Evolutionary conservation across 805 yeast genomes (phyloP).

Genomic region (Myxozyma geophila): DNA sequence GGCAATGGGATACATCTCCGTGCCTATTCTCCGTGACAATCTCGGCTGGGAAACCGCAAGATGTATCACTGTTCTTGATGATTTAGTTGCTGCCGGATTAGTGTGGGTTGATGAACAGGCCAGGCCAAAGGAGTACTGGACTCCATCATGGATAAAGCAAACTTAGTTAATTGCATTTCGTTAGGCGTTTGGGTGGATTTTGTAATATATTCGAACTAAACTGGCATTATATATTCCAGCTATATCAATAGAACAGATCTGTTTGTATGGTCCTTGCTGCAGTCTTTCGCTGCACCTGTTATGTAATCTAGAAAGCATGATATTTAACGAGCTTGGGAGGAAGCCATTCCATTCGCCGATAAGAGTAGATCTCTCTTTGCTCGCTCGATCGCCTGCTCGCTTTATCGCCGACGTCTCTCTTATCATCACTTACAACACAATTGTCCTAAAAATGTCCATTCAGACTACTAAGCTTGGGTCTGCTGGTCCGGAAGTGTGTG

Average conservation of each 20-base stretch:
- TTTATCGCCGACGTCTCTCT: neutral
- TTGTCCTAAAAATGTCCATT: conserved; percentile 8
- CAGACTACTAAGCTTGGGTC: conserved; percentile 24
- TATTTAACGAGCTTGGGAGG: no score
- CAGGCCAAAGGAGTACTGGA: conserved; percentile 46
- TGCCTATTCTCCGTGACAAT: conserved; percentile 69
- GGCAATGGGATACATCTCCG: conserved; percentile 73
- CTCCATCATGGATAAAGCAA: conserved; percentile 42
- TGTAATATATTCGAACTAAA: neutral
- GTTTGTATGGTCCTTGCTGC: no score
- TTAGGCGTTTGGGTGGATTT: neutral
- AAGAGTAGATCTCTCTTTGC: no score
- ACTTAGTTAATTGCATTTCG: neutral
- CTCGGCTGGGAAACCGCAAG: conserved; percentile 72
- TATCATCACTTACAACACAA: neutral
- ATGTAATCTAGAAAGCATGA: no score
- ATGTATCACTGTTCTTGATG: conserved; percentile 59
- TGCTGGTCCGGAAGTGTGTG: conserved; percentile 26
- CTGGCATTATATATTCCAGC: no score
- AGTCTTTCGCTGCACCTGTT: no score
- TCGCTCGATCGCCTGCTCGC: neutral
- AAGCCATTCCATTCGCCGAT: no score
- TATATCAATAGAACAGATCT: no score
- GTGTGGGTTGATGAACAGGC: conserved; percentile 75
- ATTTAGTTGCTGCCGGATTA: conserved; percentile 79